A percentile compares a stretch with the other conserved stretches of the same genome.
phyloP scores from a whole-genome alignment of 2,329 filamentous ascomycete genomes.

The Exophiala xenobiotica region DNA sequence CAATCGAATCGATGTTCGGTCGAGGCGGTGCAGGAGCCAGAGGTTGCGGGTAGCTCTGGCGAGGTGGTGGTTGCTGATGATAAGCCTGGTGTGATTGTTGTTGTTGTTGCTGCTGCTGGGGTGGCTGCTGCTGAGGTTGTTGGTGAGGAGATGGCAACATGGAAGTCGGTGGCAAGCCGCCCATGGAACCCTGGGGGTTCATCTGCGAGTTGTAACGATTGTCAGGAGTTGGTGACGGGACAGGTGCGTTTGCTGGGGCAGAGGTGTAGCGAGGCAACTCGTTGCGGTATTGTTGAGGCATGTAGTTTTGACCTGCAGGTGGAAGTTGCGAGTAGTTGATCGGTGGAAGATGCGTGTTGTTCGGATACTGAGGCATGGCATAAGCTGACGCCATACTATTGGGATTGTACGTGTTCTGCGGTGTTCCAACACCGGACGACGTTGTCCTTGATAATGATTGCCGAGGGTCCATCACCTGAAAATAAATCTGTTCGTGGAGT shows the following conservation, averaged over 20 bases:
- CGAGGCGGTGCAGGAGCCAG: conserved; percentile 69
- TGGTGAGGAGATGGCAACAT: conserved; percentile 44
- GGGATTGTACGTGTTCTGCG: conserved; percentile 42
- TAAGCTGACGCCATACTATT: conserved; percentile 40
- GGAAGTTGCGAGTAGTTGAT: conserved; percentile 48
- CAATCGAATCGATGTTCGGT: conserved; percentile 65
- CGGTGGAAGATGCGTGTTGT: conserved; percentile 48
- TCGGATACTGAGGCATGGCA: conserved; percentile 48
- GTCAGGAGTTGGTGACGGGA: conserved; percentile 30
- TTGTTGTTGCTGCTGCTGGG: conserved; percentile 41
- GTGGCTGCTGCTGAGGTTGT: conserved; percentile 41
- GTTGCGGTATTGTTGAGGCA: conserved; percentile 30
- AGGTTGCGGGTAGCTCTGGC: conserved; percentile 69
- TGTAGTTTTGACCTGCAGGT: conserved; percentile 35
- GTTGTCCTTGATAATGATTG: conserved; percentile 34
- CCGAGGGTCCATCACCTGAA: conserved; percentile 31
- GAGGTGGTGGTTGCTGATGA: conserved; percentile 58
- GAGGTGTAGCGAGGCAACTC: conserved; percentile 37
- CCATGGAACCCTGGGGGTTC: conserved; percentile 43
- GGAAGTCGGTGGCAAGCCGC: conserved; percentile 43
- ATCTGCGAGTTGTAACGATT: conserved; percentile 33
- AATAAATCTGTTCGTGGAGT: conserved; percentile 20
- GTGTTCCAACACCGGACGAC: conserved; percentile 42
- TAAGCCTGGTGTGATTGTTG: conserved; percentile 41
- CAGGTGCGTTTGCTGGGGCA: conserved; percentile 41